Conservation (phyloP, 2,329 filamentous ascomycete genomes). For the Aureobasidium subglaciale region DNA sequence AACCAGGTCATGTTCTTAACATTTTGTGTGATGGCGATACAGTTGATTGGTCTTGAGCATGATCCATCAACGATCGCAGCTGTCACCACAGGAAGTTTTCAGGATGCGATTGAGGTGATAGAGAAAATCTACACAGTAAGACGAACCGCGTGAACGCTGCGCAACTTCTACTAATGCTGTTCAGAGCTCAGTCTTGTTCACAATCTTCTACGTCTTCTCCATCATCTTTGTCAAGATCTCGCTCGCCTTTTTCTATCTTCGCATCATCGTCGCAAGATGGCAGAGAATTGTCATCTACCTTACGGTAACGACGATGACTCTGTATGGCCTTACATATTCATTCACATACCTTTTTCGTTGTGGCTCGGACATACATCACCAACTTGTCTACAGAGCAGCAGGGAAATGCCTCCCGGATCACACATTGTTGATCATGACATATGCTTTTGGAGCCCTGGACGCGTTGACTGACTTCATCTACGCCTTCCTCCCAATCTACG, state of each 20-base stretch:
- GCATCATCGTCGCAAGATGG: conserved; percentile 33
- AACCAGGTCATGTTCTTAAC: not conserved
- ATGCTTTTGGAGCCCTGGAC: conserved; percentile 27
- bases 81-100: not conserved
- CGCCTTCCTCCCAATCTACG: conserved; percentile 32
- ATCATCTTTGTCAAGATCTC: conserved; percentile 39
- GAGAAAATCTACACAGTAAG: not conserved
- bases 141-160: not conserved
- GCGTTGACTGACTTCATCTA: conserved; percentile 31
- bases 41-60: not conserved
- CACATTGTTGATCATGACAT: conserved; percentile 19
- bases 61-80: not conserved
- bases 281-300: conserved; percentile 27
- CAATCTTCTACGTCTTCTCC: conserved; percentile 33
- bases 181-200: conserved; percentile 15
- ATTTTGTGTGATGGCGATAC: not conserved
- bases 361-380: conserved; percentile 21
- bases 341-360: conserved; percentile 27
- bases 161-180: not conserved
- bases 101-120: not conserved
- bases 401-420: conserved; percentile 19
- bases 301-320: conserved; percentile 20
- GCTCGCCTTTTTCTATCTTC: conserved; percentile 38
- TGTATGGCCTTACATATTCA: conserved; percentile 30
- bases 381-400: conserved; percentile 17